A percentile compares a stretch with the other conserved stretches of the same genome.
Conservation (phyloP, 352 stramenopile genomes). For the Pythium aphanidermatum region DNA sequence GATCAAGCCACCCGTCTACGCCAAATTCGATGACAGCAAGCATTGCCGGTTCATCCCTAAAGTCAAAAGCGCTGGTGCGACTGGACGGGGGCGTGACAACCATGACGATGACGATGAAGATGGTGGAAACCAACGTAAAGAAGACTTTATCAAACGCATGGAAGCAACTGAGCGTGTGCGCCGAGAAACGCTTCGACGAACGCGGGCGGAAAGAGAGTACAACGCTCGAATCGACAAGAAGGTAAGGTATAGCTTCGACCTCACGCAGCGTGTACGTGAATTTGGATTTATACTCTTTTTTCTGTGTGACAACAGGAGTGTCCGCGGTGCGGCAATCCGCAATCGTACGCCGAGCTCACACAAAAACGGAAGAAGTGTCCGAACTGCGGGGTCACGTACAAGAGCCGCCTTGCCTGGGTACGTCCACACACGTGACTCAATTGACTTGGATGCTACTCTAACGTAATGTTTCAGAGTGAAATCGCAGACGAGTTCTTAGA, state of each 20-base stretch:
- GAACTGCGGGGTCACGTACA: conserved; percentile 69
- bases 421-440: too few relatives aligned
- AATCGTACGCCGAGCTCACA: conserved; percentile 69
- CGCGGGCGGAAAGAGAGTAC: conserved; percentile 51
- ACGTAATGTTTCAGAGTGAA: conserved; percentile 29
- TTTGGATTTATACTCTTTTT: background rate
- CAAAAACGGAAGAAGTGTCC: conserved; percentile 80
- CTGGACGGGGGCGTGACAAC: conserved; percentile 11
- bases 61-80: conserved; percentile 20
- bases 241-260: too few relatives aligned
- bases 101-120: conserved; percentile 43
- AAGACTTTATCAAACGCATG: conserved; percentile 72
- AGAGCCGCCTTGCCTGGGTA: conserved; percentile 61
- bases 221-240: conserved; percentile 65
- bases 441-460: too few relatives aligned
- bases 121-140: conserved; percentile 23
- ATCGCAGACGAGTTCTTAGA: conserved; percentile 57
- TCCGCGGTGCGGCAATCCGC: conserved; percentile 55
- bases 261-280: too few relatives aligned
- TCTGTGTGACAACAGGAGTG: conserved; percentile 31
- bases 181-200: conserved; percentile 49
- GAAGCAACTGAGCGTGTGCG: conserved; percentile 59
- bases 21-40: conserved; percentile 46
- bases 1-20: conserved; percentile 24
- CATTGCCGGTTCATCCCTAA: conserved; percentile 54